Evolutionary conservation across 2,329 filamentous ascomycete species (phyloP), one percentile per base, ranked within the genome.

Genomic region (Talaromyces verruculosus): DNA sequence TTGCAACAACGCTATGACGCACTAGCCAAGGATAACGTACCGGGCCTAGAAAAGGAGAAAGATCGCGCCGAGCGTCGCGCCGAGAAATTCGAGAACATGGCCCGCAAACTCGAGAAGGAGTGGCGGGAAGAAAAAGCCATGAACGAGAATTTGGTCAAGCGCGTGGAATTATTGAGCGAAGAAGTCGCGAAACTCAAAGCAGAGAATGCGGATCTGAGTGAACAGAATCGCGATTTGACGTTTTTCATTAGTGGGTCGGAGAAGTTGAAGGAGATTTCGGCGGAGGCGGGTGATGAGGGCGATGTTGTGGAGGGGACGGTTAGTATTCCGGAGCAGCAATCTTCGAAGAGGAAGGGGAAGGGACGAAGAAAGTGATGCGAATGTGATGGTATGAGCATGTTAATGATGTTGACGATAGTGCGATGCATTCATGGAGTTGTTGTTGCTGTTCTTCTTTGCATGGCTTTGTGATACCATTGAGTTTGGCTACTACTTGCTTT

Each of bases 231-330:
- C 15, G 94, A 97, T 75, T 76, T 97, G 75, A 88, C 84, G 61
- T 93, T 96, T 84, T 96, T 94, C 73, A 94, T 97, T 67, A 91
- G 88, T 22, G 90, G 91, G 0, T 88, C 91, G 77, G 88, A 95
- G 78, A 94, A 92, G 78, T 78, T 97, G 71, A 89, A 86, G 79
- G 85, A 84, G 85, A 39, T 86, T 65, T 47, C 43, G 49, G 49
- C 49, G 85, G 87, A 37, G 53, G 37, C 17, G 22, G 39, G 30
- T 33, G 62, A 43, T 45, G 91, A 90, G n/a, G 91, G 30, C 30
- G 30, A 94, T 76, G 77, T 95, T 43, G 87, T 89, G 69, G 90
- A 89, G 61, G 91, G 91, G 0, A 91, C 85, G 63, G 83, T 89
- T n/a, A 87, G 85, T 68, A 82, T 92, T 49, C 86, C 88, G 1